Base-by-base conservation (phyloP, 805 yeast species). In the Hanseniaspora taiwanica region DNA sequence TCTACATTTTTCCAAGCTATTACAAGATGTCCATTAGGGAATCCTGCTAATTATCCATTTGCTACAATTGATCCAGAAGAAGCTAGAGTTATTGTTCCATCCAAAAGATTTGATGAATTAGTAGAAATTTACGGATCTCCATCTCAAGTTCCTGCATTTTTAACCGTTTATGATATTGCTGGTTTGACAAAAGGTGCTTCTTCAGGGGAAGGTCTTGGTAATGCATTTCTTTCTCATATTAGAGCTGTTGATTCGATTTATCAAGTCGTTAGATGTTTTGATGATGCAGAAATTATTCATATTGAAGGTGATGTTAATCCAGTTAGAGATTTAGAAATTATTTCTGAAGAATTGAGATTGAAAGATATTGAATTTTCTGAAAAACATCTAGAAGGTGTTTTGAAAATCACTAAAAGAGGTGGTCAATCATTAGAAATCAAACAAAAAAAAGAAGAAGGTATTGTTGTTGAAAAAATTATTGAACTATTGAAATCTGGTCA, bases 301-400 rank as follows among this genome's bases (percentile, higher is more conserved):
- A 82, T 91, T 54, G 95, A 86, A 66, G 91, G 91, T 60, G 96
- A 87, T 54, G 98, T 91, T 46, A 78, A 91, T 65, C 98, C 98
- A 48, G 78, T 75, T 39, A 83, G 94, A 59, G 98, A 91, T 66
- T 74, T 91, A 65, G 91, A 83, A 49, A 89, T 91, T 59, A 84
- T 91, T 59, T 71, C 73, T 50, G 83, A 81, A 48, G 98, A 91
- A 69, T 75, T 91, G 64, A 80, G 96, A 67, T 72, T 89, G 60
- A 91, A 91, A 69, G 98, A 91, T 65, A 86, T 91, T 52, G 98
- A 91, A 66, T 91, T 91, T 57, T 81, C 87, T 49, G 76, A 76
- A 55, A 87, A 84, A 70, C 80, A 78, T 60, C 74, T 72, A 58
- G 94, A 73, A 69, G 78, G 73, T 55, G 73, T 77, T 49, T 85